phyloP scores from a whole-genome alignment of 2,329 filamentous ascomycete species.

The Apiospora hydei region DNA sequence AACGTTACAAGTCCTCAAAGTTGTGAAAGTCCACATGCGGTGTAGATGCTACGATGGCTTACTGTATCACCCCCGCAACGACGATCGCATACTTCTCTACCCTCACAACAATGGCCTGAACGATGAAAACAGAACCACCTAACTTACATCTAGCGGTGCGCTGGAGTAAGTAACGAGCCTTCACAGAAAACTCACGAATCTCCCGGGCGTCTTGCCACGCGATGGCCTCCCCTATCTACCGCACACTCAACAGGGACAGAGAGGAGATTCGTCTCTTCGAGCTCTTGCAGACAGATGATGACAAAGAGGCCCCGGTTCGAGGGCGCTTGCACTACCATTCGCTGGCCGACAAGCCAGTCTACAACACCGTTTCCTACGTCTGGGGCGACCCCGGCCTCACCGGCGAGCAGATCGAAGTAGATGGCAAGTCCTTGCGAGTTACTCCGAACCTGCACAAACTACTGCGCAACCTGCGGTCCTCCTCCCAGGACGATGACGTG shows the following conservation, averaged over 20 bases:
- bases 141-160: too few relatives aligned
- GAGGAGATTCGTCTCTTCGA: slow-evolving; percentile 1
- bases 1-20: too few relatives aligned
- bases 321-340: not conserved
- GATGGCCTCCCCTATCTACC: not conserved
- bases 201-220: not conserved
- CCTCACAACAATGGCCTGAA: too few relatives aligned
- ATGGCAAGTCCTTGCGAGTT: not conserved
- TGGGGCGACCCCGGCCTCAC: not conserved
- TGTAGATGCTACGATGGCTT: too few relatives aligned
- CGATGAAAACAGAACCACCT: too few relatives aligned
- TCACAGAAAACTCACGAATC: too few relatives aligned
- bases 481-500: not conserved
- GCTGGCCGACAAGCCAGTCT: not conserved
- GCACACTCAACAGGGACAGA: not conserved
- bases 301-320: not conserved
- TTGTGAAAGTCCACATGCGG: too few relatives aligned
- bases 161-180: too few relatives aligned
- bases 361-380: not conserved
- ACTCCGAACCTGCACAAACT: not conserved
- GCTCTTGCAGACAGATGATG: not conserved
- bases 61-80: too few relatives aligned
- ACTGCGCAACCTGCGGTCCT: not conserved
- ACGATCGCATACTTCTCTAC: too few relatives aligned
- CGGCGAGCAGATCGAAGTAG: not conserved